phyloP scores from a whole-genome alignment of 495 filamentous ascomycete genomes.

The Penicillium tannophilum region DNA sequence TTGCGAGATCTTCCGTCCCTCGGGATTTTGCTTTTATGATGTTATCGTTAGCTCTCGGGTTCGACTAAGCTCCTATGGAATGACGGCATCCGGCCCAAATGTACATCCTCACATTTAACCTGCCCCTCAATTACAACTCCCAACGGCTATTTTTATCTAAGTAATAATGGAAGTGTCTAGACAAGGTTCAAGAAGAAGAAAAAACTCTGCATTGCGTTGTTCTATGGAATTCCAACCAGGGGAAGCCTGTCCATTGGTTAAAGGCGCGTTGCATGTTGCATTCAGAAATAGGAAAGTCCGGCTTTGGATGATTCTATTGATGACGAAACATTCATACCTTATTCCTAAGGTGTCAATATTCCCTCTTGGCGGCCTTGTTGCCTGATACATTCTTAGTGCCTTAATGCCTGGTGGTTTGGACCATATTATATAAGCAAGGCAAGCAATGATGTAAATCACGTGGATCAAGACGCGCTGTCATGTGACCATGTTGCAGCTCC shows the following conservation, averaged over 20 bases:
- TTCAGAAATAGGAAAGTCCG: not conserved
- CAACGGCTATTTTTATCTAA: not conserved
- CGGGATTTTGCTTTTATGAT: slow-evolving; percentile 32
- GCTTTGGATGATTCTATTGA: slow-evolving; percentile 1
- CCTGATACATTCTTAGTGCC: slow-evolving; percentile 20
- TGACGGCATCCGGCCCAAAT: slow-evolving; percentile 3
- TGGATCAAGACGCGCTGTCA: slow-evolving; percentile 21
- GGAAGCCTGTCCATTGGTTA: not conserved
- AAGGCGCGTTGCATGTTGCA: not conserved
- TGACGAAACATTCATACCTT: not conserved
- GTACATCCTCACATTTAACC: not conserved
- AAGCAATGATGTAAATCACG: slow-evolving; percentile 7
- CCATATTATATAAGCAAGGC: not conserved
- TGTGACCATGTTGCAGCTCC: slow-evolving; percentile 37
- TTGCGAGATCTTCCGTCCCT: slow-evolving; percentile 51
- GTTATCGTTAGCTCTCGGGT: slow-evolving; percentile 14
- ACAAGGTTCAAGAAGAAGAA: not conserved
- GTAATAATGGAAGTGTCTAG: not conserved
- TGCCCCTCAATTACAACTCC: not conserved
- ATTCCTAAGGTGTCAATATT: not conserved
- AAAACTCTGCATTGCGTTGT: slow-evolving; percentile 1
- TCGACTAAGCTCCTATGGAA: not conserved
- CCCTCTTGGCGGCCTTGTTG: slow-evolving; percentile 10
- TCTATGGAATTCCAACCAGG: slow-evolving; percentile 2
- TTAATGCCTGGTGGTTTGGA: not conserved